A percentile compares a stretch with the other conserved stretches of the same genome.
These are phyloP conservation scores for Byssoonygena ceratinophila DNA, from an alignment of 2,329 filamentous ascomycete species.

Conservation along the genomic window DNA sequence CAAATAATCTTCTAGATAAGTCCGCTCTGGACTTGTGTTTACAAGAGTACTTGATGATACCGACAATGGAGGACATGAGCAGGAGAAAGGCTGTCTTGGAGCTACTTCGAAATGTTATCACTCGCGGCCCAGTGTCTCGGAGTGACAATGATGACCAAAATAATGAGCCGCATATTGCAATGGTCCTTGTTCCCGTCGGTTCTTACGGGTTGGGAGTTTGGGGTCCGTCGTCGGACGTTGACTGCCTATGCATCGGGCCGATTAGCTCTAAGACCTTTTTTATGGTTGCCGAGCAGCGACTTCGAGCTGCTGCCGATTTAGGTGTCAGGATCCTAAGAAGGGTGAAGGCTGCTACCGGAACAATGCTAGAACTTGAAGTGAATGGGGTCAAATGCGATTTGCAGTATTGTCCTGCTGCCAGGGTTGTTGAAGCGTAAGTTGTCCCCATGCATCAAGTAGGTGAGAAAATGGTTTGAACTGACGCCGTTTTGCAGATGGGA, in stretches of 20 bases:
- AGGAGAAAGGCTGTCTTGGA: conserved; percentile 11
- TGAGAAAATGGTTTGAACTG: too few relatives aligned
- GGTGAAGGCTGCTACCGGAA: conserved; percentile 49
- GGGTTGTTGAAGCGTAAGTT: conserved; percentile 43
- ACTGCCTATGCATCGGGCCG: conserved; percentile 55
- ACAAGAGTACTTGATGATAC: conserved; percentile 2
- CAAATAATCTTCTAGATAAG: conserved; percentile 1
- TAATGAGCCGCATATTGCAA: conserved; percentile 24
- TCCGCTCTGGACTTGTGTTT: conserved; percentile 4
- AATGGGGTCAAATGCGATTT: conserved; percentile 50
- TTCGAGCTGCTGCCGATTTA: conserved; percentile 39
- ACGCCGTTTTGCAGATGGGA: too few relatives aligned
- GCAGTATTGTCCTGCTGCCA: conserved; percentile 53
- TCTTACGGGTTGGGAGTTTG: conserved; percentile 56
- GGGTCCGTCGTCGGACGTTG: conserved; percentile 51
- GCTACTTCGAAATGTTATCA: conserved; percentile 11
- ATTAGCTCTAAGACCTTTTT: conserved; percentile 54
- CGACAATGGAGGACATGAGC: conserved; percentile 6
- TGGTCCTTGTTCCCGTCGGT: conserved; percentile 53
- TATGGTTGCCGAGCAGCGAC: conserved; percentile 45
- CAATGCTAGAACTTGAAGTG: conserved; percentile 55
- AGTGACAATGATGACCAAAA: not conserved
- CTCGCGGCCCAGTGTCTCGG: not conserved
- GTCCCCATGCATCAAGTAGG: too few relatives aligned
- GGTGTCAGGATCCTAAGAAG: conserved; percentile 46